Evolutionary conservation across 106 monocot species (phyloP), one percentile per base, ranked within the genome.

Genomic region (Dioscorea zingiberensis): DNA sequence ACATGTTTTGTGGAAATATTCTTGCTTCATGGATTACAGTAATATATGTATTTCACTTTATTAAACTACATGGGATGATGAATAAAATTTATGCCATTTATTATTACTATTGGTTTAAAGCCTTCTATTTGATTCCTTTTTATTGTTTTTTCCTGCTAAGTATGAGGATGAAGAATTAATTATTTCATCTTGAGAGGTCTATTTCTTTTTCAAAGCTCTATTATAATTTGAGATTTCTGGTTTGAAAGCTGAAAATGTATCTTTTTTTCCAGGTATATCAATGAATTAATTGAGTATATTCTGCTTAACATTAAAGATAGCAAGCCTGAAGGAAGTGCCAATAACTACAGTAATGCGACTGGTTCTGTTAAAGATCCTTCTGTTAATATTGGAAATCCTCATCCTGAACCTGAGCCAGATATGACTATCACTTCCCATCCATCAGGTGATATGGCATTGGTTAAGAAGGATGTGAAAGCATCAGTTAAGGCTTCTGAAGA

Each of bases 241-340:
- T 38, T 38, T 38, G 38, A 38, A 38, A 38, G 38, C 38, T 38
- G 38, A 38, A 38, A 8, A 6, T 38, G 6, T 51, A 9, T 51
- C n/a, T 51, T 51, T 16, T 9, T 16, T 82, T 76, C 67, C 80
- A 98, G 98, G 81, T 88, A 84, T 55, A 81, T 98, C 48, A 98
- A 98, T 69, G 89, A 98, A 72, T 59, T 98, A 61, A 93, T 98
- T 75, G 94, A 95, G 69, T 63, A 66, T 59, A 55, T 89, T 53
- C 86, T 86, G 67, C 85, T 92, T 28, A 38, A 73, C 27, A 73
- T 57, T 45, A 83, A 76, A 63, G 70, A 81, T 60, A 71, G 56
- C 59, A 63, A 38, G 21, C 66, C 47, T 30, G 77, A 74, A 7
- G 57, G 18, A 2, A 47, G 44, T 38, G 32, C 63, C 58, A 59